These are phyloP conservation scores for Amphicarpaea edgeworthii DNA, from an alignment of 306 rosid genomes.

Conservation along the genomic window DNA sequence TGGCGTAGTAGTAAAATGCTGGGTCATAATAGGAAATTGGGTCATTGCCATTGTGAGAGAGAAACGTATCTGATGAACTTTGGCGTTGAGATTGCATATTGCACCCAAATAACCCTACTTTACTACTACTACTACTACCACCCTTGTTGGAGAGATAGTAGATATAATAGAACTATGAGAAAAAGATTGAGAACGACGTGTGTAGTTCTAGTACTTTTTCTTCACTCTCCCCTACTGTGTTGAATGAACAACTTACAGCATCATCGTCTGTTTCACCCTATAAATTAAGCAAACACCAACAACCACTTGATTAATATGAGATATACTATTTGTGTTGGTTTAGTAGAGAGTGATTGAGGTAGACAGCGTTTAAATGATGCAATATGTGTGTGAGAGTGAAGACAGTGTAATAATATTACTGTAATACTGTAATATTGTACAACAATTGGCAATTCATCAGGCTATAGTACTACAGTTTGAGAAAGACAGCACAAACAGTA, in stretches of 20 bases:
- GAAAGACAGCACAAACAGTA: slow-evolving; percentile 16
- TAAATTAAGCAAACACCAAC: background rate
- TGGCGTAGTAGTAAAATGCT: background rate
- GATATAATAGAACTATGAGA: background rate
- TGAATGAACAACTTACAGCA: background rate
- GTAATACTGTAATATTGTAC: too few relatives aligned
- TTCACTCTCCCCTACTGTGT: background rate
- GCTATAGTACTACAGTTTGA: background rate
- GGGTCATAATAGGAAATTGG: slow-evolving; percentile 33
- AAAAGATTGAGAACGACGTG: slow-evolving; percentile 10
- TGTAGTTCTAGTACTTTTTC: background rate
- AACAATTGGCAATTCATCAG: background rate
- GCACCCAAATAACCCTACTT: slow-evolving; percentile 11
- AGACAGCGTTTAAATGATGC: slow-evolving; percentile 7
- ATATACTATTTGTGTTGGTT: background rate
- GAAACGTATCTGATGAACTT: slow-evolving; percentile 13
- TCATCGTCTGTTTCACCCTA: background rate
- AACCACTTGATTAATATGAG: background rate
- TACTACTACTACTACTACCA: background rate
- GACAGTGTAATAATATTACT: background rate
- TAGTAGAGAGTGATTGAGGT: background rate
- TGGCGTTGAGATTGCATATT: slow-evolving; percentile 27
- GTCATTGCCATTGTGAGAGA: background rate
- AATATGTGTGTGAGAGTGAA: background rate
- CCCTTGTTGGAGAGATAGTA: background rate